Evolutionary conservation across 106 monocot genomes (phyloP).

Genomic region (Dioscorea dumetorum): DNA sequence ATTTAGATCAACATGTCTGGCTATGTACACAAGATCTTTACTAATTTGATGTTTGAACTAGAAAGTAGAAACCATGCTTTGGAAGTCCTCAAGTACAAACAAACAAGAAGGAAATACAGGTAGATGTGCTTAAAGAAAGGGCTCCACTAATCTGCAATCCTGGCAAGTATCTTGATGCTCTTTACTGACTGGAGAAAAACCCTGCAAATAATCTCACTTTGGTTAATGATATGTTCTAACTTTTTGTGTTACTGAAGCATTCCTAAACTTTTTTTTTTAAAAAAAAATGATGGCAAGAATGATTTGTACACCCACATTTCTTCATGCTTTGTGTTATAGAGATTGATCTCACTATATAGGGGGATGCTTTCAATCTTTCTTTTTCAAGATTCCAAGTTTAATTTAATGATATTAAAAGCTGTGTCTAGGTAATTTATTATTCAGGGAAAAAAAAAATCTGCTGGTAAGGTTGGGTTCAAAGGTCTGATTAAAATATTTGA

Average conservation of each 20-base stretch:
- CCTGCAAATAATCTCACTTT: constrained; percentile 3
- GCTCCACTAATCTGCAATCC: no score
- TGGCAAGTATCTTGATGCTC: constrained; percentile 28
- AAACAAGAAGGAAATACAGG: no score
- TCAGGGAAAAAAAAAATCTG: not conserved
- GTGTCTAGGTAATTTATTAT: not conserved
- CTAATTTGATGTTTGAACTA: no score
- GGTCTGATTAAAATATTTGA: not conserved
- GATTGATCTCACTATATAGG: not conserved
- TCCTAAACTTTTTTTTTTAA: no score
- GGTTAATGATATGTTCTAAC: not conserved
- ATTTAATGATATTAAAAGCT: not conserved
- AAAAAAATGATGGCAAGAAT: no score
- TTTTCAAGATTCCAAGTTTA: not conserved
- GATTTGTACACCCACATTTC: no score
- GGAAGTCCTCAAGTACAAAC: no score
- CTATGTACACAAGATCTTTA: no score
- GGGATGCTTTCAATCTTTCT: not conserved
- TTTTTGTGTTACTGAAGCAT: no score
- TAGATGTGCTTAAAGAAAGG: no score
- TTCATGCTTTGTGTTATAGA: not conserved
- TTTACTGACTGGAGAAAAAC: constrained; percentile 25
- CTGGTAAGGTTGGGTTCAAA: not conserved
- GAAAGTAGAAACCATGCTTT: no score
- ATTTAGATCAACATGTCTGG: no score